A percentile compares a stretch with the other conserved stretches of the same genome.
phyloP scores from a whole-genome alignment of 495 filamentous ascomycete genomes.

The Pseudoneurospora amorphoporcata region DNA sequence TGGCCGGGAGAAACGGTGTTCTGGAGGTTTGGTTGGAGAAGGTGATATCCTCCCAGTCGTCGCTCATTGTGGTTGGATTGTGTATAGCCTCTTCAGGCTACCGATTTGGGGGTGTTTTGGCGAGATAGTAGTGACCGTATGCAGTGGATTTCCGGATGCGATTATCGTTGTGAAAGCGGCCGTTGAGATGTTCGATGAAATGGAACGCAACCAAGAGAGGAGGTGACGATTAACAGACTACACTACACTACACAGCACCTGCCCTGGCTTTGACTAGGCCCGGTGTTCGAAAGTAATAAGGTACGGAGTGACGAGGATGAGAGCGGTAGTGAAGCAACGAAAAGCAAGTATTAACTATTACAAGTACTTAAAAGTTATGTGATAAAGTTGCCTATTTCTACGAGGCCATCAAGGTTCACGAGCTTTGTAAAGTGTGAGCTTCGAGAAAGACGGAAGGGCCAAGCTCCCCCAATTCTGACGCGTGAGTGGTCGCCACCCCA shows the following conservation, averaged over 20 bases:
- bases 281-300: background rate
- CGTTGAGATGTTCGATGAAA: background rate
- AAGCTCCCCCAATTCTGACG: background rate
- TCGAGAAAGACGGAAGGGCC: background rate
- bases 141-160: background rate
- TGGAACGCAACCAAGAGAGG: background rate
- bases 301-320: background rate
- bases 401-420: background rate
- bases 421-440: background rate
- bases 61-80: background rate
- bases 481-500: background rate
- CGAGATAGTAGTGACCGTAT: background rate
- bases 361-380: background rate
- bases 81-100: background rate
- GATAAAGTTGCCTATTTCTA: background rate
- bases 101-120: background rate
- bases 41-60: background rate
- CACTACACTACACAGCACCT: background rate
- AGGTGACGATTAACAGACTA: background rate
- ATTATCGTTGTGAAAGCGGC: background rate
- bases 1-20: constrained; percentile 1
- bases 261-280: background rate
- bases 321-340: too few species aligned
- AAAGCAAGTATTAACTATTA: background rate
- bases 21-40: constrained; percentile 1